Conservation (phyloP, 257 asterid genomes). For the Salvia miltiorrhiza region DNA sequence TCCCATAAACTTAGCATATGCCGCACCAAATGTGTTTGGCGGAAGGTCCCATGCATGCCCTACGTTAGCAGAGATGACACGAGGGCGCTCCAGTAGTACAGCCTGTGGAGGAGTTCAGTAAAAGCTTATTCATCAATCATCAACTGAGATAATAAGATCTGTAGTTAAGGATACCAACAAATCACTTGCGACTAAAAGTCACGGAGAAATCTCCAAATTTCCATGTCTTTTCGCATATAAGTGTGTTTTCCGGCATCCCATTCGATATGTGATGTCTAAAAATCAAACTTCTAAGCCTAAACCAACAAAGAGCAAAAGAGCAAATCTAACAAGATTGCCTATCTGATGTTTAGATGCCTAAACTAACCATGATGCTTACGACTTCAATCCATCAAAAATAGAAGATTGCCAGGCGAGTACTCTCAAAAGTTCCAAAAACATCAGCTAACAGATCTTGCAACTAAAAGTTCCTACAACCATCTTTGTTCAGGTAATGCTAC, state of each 20-base stretch:
- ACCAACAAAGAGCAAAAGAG: not conserved
- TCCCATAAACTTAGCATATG: conserved; percentile 95
- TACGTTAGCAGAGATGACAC: conserved; percentile 76
- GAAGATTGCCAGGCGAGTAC: not conserved
- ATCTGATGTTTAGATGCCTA: conserved; percentile 2
- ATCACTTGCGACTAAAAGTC: not conserved
- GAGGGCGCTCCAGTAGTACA: conserved; percentile 72
- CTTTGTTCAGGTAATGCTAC: not conserved
- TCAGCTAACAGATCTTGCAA: not conserved
- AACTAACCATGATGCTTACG: not conserved
- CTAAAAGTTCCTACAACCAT: not conserved
- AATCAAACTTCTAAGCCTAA: not conserved
- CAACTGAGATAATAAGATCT: not conserved
- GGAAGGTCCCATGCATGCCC: conserved; percentile 97
- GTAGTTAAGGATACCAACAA: not conserved
- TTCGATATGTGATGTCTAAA: not conserved
- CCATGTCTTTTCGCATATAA: not conserved
- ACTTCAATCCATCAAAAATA: not conserved
- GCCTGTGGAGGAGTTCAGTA: conserved; percentile 37
- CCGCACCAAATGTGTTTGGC: conserved; percentile 87
- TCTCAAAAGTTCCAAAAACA: not conserved
- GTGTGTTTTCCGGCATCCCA: not conserved
- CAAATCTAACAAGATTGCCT: not conserved
- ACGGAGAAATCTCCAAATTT: not conserved
- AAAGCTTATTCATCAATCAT: not conserved